These are phyloP conservation scores for Craspedostauros australis DNA, from an alignment of 108 stramenopile species.

Conservation along the genomic window DNA sequence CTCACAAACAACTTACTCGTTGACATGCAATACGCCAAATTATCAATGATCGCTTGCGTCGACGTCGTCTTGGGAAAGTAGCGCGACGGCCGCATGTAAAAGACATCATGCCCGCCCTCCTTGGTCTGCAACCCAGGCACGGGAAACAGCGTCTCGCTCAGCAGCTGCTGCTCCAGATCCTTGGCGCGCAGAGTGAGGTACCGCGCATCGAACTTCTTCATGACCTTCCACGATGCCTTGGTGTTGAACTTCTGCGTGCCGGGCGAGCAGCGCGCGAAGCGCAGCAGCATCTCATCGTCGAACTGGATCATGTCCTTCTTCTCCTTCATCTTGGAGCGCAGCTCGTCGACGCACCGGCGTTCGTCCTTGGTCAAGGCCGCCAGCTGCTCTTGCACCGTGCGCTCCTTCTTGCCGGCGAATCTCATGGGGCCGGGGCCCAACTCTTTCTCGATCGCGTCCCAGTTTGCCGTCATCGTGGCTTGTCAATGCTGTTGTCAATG, in stretches of 20 bases:
- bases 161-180: conserved; percentile 20
- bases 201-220: conserved; percentile 34
- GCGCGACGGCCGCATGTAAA: conserved; percentile 45
- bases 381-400: conserved; percentile 34
- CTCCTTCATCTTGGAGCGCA: conserved; percentile 23
- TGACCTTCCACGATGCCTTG: conserved; percentile 28
- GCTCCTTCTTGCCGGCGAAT: conserved; percentile 24
- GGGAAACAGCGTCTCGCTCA: conserved; percentile 31
- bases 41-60: conserved; percentile 33
- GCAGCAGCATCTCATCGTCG: conserved; percentile 28
- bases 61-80: conserved; percentile 34
- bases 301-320: conserved; percentile 5
- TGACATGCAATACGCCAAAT: conserved; percentile 39
- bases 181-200: conserved; percentile 21
- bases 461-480: conserved; percentile 3
- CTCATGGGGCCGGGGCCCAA: conserved; percentile 25
- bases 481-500: no score
- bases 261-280: conserved; percentile 44
- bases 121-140: conserved; percentile 38
- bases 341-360: conserved; percentile 20
- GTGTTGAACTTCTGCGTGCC: conserved; percentile 25
- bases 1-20: no score
- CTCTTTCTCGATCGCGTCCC: background rate
- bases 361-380: conserved; percentile 13
- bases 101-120: conserved; percentile 26